Evolutionary conservation across 2,329 filamentous ascomycete species (phyloP).

Genomic region (Rugonectria rugulosa): DNA sequence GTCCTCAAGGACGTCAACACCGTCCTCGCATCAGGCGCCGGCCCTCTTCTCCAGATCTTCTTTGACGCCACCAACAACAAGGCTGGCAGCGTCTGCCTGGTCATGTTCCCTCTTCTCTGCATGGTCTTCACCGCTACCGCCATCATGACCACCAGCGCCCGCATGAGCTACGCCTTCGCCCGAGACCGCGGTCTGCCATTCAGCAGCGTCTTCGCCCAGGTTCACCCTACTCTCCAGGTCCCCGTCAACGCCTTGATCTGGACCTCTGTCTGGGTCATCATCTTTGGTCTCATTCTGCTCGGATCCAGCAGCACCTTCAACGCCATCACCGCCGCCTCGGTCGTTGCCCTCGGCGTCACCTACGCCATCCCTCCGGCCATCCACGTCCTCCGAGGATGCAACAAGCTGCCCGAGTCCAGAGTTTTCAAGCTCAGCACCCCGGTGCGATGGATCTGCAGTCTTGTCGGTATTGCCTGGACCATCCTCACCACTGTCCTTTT

Average conservation of each 20-base stretch:
- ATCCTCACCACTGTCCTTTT: conserved; percentile 78
- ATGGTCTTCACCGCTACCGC: conserved; percentile 69
- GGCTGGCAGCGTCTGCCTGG: conserved; percentile 68
- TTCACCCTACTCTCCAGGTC: conserved; percentile 68
- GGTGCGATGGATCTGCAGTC: conserved; percentile 48
- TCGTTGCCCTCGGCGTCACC: conserved; percentile 76
- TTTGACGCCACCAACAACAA: conserved; percentile 68
- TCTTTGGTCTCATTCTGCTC: conserved; percentile 76
- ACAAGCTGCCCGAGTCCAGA: conserved; percentile 64
- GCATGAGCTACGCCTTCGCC: conserved; percentile 74
- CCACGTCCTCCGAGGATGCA: conserved; percentile 71
- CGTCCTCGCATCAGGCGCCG: conserved; percentile 63
- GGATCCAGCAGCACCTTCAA: conserved; percentile 74
- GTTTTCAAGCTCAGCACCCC: conserved; percentile 47
- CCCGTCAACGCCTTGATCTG: conserved; percentile 73
- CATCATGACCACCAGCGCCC: conserved; percentile 71
- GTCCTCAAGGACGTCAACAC: conserved; percentile 64
- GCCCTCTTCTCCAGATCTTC: conserved; percentile 70
- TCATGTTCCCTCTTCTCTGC: conserved; percentile 72
- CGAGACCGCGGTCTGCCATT: conserved; percentile 73
- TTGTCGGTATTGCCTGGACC: conserved; percentile 68
- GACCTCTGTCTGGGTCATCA: conserved; percentile 66
- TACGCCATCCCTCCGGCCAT: conserved; percentile 79
- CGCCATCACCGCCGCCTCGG: conserved; percentile 75
- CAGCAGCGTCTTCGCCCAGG: conserved; percentile 64